Conservation (phyloP, 2,329 filamentous ascomycete species). For the Talaromyces sp. region DNA sequence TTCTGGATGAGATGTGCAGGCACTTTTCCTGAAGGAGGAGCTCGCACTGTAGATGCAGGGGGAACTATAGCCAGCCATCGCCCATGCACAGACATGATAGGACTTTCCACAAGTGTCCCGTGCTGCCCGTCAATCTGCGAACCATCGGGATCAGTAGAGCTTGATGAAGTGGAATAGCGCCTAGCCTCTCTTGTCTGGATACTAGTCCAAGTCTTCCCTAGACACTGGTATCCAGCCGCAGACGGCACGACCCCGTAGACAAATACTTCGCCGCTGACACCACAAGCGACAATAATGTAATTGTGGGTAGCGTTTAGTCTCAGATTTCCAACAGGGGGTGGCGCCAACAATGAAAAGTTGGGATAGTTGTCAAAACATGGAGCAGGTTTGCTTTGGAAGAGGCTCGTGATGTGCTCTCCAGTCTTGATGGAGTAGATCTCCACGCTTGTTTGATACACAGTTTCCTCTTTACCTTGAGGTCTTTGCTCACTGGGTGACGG, state of each 20-base stretch:
- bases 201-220: conserved; percentile 90
- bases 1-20: conserved; percentile 33
- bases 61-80: conserved; percentile 48
- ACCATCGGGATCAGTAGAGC: conserved; percentile 43
- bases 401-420: conserved; percentile 65
- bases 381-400: conserved; percentile 67
- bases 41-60: conserved; percentile 37
- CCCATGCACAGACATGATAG: conserved; percentile 43
- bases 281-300: conserved; percentile 71
- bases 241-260: conserved; percentile 55
- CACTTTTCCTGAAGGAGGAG: conserved; percentile 42
- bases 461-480: conserved; percentile 29
- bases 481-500: conserved; percentile 24
- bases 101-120: conserved; percentile 30
- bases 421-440: conserved; percentile 82
- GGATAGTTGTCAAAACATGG: conserved; percentile 54
- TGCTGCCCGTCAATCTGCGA: conserved; percentile 39
- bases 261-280: conserved; percentile 81
- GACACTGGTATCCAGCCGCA: conserved; percentile 55
- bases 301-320: conserved; percentile 69
- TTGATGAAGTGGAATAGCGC: conserved; percentile 46
- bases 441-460: conserved; percentile 74
- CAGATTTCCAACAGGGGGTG: conserved; percentile 67
- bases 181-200: conserved; percentile 56
- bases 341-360: conserved; percentile 64